Base-by-base conservation (phyloP, 1,284 basidiomycete genomes). In the Heimioporus retisporus region DNA sequence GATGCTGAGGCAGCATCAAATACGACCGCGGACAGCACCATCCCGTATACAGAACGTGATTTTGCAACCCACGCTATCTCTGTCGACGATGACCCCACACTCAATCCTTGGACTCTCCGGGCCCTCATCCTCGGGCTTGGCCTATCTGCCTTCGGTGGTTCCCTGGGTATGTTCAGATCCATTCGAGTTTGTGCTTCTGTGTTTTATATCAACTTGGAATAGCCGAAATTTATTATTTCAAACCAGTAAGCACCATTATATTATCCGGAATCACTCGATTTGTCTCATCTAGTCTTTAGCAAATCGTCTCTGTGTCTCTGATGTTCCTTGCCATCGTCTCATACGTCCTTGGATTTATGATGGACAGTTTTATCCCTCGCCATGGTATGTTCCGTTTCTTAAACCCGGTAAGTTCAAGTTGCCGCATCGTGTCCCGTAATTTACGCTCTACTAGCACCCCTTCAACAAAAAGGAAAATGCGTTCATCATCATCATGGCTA, bases 401-500 rank as follows among this genome's bases (percentile, higher is more conserved):
- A 21, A 91, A 91, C 71, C 90, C 89, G 11, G 88, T 81, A 61
- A 69, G 81, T 48, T 25, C 10, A 61, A 58, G 25, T 55, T 57
- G 68, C 5, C 28, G 5, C 28, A 28, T 28, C 28, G 5, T 28
- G 28, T 28, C 28, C 73, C 31, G 54, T 56, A 69, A 6, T 78
- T 73, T 28, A 28, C 28, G 28, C 6, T 75, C 21, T 13, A 2
- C 16, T 60, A 84, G 86, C 77, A 81, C 63, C 77, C 82, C 18
- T 81, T 81, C 73, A 81, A 83, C 67, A 81, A 80, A 68, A 84
- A 83, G 65, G 87, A 92, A 71, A 88, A 90, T 75, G 87, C 87
- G 0, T 86, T 87, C 42, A 87, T 92, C 51, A 84, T 90, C 28
- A 90, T 92, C 70, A 90, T 92, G 88, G 77, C 90, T 3, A 88